phyloP scores from a whole-genome alignment of 805 yeast genomes.

The Teunomyces cretensis region DNA sequence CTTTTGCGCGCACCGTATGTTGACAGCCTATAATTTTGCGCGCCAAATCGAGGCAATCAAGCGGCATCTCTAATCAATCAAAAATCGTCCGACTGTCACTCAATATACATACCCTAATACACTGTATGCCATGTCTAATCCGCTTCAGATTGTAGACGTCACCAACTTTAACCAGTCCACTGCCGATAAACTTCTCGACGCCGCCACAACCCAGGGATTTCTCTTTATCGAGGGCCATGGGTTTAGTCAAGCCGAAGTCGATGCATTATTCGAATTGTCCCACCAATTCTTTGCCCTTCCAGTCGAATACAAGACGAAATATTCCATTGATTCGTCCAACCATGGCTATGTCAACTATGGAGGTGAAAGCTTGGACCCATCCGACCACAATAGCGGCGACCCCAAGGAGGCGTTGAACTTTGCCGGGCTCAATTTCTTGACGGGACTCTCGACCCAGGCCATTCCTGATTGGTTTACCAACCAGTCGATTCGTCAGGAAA shows the following conservation, averaged over 20 bases:
- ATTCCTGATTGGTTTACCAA: slow-evolving; percentile 54
- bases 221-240: slow-evolving; percentile 67
- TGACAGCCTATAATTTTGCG: neutral
- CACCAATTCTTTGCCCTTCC: slow-evolving; percentile 53
- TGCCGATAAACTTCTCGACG: slow-evolving; percentile 52
- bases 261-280: slow-evolving; percentile 48
- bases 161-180: slow-evolving; percentile 41
- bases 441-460: slow-evolving; percentile 40
- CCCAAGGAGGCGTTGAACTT: slow-evolving; percentile 74
- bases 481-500: slow-evolving; percentile 38
- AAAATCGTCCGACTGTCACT: too few species aligned
- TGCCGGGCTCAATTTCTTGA: slow-evolving; percentile 49
- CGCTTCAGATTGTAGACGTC: slow-evolving; percentile 59
- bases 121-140: slow-evolving; percentile 27
- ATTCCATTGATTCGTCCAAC: slow-evolving; percentile 53
- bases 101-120: too few species aligned
- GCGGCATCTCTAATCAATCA: too few species aligned
- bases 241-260: slow-evolving; percentile 56
- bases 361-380: slow-evolving; percentile 50
- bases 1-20: too few species aligned
- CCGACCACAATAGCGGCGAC: slow-evolving; percentile 45
- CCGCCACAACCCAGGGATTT: slow-evolving; percentile 66
- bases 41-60: neutral
- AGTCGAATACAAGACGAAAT: slow-evolving; percentile 47
- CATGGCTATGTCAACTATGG: slow-evolving; percentile 59